phyloP scores from a whole-genome alignment of 495 filamentous ascomycete genomes.

The Chaetomidium leptoderma region DNA sequence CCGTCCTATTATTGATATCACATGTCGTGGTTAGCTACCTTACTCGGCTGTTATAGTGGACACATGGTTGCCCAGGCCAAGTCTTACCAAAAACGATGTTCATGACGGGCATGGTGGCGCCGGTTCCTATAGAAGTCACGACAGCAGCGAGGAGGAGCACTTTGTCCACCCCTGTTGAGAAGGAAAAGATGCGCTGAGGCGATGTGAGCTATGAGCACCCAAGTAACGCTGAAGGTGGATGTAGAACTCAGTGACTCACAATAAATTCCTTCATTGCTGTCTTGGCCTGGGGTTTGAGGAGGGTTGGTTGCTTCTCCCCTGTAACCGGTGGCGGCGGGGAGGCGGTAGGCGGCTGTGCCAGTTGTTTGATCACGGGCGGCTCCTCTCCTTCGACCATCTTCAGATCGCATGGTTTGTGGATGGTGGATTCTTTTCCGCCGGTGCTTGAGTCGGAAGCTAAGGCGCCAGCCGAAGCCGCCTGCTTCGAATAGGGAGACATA shows the following conservation, averaged over 20 bases:
- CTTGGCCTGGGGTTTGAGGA: conserved; percentile 26
- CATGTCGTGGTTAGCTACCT: conserved; percentile 4
- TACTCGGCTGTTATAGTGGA: too few relatives aligned
- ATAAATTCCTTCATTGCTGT: conserved; percentile 36
- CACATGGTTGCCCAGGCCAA: neutral
- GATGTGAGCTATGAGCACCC: conserved; percentile 14
- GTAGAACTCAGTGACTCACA: conserved; percentile 25
- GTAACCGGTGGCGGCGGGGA: too few relatives aligned
- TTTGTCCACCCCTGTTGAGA: conserved; percentile 45
- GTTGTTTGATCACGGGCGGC: neutral
- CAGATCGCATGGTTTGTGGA: neutral
- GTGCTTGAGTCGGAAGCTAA: neutral
- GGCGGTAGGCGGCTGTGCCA: conserved; percentile 1
- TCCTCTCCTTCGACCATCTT: neutral
- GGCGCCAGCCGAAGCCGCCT: too few relatives aligned
- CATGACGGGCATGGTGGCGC: conserved; percentile 49
- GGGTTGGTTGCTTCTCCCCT: conserved; percentile 19
- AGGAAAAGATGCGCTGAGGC: conserved; percentile 46
- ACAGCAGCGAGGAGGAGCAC: conserved; percentile 38
- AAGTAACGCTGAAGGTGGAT: neutral
- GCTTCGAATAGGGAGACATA: neutral
- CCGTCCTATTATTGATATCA: conserved; percentile 34
- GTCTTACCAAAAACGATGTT: conserved; percentile 44
- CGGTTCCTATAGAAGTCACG: conserved; percentile 46
- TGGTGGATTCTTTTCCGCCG: neutral